A percentile compares a stretch with the other conserved stretches of the same genome.
Evolutionary conservation across 768 basidiomycete genomes (phyloP).

Genomic region (Symmetrospora coprosmae): DNA sequence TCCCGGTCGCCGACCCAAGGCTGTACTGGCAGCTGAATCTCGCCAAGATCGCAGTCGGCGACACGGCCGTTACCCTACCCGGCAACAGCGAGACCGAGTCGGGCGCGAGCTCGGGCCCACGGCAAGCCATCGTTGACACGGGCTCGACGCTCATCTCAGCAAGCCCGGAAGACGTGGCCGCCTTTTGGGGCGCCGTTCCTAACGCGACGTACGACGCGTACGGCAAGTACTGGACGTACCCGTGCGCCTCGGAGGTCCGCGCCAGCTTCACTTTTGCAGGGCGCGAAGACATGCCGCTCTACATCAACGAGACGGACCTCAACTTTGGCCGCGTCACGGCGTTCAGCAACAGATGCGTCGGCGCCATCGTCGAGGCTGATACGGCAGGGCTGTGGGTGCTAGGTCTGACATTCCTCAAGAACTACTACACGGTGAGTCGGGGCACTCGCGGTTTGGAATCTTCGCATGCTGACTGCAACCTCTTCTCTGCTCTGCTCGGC

Average conservation of each 20-base stretch:
- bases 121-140: constrained; percentile 35
- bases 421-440: constrained; percentile 9
- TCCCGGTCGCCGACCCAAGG: constrained; percentile 69
- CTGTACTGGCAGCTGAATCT: constrained; percentile 73
- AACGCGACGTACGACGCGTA: not conserved
- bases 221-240: constrained; percentile 5
- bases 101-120: no score
- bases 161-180: constrained; percentile 38
- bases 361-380: constrained; percentile 4
- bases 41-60: not conserved
- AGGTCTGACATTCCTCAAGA: constrained; percentile 10
- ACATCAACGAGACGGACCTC: not conserved
- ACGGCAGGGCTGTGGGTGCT: constrained; percentile 2
- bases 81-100: constrained; percentile 44
- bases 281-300: not conserved
- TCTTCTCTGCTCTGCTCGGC: not conserved
- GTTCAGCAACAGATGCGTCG: not conserved
- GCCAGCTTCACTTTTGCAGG: not conserved
- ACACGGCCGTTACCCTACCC: constrained; percentile 63
- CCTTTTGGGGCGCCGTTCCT: constrained; percentile 22
- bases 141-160: constrained; percentile 30
- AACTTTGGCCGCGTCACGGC: constrained; percentile 11
- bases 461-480: not conserved
- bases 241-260: not conserved
- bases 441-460: not conserved